phyloP scores from a whole-genome alignment of 2,329 filamentous ascomycete species.

The Trichoderma sp. region DNA sequence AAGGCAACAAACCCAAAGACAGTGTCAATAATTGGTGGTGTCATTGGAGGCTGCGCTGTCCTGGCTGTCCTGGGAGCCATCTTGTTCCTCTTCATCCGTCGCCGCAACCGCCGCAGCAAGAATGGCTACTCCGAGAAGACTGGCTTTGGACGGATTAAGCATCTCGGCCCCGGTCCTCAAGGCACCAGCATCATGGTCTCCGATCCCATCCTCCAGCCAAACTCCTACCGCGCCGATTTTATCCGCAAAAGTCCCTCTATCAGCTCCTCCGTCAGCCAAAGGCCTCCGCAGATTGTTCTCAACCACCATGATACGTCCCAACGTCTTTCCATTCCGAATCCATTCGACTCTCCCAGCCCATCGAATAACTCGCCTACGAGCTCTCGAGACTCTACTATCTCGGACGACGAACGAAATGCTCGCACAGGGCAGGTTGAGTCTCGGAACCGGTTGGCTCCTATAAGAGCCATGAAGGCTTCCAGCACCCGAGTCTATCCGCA shows the following conservation, averaged over 20 bases:
- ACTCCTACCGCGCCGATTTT: slow-evolving; percentile 52
- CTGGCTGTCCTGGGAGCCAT: slow-evolving; percentile 41
- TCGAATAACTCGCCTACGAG: slow-evolving; percentile 25
- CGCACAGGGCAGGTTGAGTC: slow-evolving; percentile 29
- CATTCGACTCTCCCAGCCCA: slow-evolving; percentile 36
- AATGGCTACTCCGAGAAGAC: slow-evolving; percentile 23
- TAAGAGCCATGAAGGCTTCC: slow-evolving; percentile 40
- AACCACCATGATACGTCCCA: not conserved
- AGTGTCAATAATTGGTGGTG: slow-evolving; percentile 46
- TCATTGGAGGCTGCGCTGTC: slow-evolving; percentile 46
- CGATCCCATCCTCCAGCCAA: slow-evolving; percentile 50
- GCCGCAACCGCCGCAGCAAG: slow-evolving; percentile 22
- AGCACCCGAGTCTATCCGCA: slow-evolving; percentile 34
- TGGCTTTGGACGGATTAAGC: slow-evolving; percentile 21
- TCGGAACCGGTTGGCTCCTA: slow-evolving; percentile 34
- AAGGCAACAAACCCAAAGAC: slow-evolving; percentile 31
- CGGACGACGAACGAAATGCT: slow-evolving; percentile 29
- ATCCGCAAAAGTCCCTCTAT: slow-evolving; percentile 39
- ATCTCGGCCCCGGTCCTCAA: slow-evolving; percentile 25
- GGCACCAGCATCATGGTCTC: slow-evolving; percentile 48
- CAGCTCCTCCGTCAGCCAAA: slow-evolving; percentile 19
- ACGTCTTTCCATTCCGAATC: slow-evolving; percentile 37
- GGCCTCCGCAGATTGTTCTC: slow-evolving; percentile 16
- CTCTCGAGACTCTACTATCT: slow-evolving; percentile 25
- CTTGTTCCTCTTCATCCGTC: slow-evolving; percentile 41